These are phyloP conservation scores for Pistacia atlantica DNA, from an alignment of 345 rosid genomes.

Conservation along the genomic window DNA sequence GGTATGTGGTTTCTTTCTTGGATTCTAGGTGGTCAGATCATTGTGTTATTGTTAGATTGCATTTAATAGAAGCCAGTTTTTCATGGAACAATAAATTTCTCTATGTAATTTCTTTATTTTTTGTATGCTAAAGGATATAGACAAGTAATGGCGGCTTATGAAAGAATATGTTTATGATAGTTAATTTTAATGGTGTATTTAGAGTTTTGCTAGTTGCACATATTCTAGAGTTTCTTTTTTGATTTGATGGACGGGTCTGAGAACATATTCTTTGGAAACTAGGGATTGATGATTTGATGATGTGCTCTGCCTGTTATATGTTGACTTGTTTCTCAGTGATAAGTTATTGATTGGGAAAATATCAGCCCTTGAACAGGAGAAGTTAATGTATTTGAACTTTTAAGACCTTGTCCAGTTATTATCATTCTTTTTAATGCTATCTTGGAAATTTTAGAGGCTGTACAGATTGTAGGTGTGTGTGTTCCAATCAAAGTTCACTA, in stretches of 20 bases:
- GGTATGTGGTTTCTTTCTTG: conserved; percentile 44
- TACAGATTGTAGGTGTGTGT: neutral
- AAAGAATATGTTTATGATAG: neutral
- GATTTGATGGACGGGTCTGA: neutral
- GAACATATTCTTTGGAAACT: neutral
- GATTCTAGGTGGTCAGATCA: neutral
- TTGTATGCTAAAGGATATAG: neutral
- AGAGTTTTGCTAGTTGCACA: too few species aligned
- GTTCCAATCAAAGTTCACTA: neutral
- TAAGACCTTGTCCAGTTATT: neutral
- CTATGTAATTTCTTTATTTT: neutral
- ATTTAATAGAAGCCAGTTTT: too few species aligned
- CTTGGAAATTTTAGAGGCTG: neutral
- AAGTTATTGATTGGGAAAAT: neutral
- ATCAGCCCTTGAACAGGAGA: neutral
- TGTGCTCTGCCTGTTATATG: neutral
- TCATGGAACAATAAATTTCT: too few species aligned
- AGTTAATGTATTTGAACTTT: neutral
- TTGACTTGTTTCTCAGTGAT: neutral
- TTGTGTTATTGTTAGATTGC: neutral
- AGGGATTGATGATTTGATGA: neutral
- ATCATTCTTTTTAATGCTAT: neutral
- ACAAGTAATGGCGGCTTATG: neutral
- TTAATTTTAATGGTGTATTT: neutral
- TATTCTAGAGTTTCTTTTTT: neutral